Conservation (phyloP, 192 early-diverging fungal genomes). For the Coemansia asiatica region DNA sequence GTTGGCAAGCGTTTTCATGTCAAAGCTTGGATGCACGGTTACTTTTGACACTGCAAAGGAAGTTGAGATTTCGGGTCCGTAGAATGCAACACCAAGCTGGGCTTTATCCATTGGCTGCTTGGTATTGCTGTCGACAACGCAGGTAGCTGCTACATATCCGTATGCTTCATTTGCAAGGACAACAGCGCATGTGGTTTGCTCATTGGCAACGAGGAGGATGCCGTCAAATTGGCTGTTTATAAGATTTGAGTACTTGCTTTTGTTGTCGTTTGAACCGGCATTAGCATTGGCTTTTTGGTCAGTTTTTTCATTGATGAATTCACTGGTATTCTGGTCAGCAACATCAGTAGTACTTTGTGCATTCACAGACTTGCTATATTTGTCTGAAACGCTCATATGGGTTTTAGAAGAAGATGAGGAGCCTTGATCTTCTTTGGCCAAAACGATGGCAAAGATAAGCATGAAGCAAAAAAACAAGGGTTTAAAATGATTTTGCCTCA, state of each 20-base stretch:
- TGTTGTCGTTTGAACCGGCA: neutral
- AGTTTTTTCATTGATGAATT: no score
- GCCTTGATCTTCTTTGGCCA: no score
- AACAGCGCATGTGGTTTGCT: slow-evolving; percentile 33
- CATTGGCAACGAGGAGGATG: slow-evolving; percentile 21
- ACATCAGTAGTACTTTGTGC: no score
- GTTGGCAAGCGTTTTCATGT: slow-evolving; percentile 29
- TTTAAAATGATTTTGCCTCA: neutral
- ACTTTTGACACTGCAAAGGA: slow-evolving; percentile 9
- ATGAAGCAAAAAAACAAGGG: neutral
- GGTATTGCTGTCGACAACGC: slow-evolving; percentile 13
- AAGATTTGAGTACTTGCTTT: neutral
- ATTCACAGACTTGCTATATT: no score
- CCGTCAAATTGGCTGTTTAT: slow-evolving; percentile 17
- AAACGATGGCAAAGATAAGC: neutral
- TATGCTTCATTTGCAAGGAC: slow-evolving; percentile 15
- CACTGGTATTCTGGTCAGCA: no score
- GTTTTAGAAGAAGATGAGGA: no score
- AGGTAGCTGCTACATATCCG: slow-evolving; percentile 35
- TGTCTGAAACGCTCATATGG: no score
- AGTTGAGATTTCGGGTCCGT: slow-evolving; percentile 11
- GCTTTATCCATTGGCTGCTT: neutral
- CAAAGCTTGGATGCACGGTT: slow-evolving; percentile 25
- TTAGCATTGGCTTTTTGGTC: no score
- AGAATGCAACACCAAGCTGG: slow-evolving; percentile 17